These are phyloP conservation scores for Kwoniella sp. DNA, from an alignment of 768 basidiomycete species.

Conservation along the genomic window DNA sequence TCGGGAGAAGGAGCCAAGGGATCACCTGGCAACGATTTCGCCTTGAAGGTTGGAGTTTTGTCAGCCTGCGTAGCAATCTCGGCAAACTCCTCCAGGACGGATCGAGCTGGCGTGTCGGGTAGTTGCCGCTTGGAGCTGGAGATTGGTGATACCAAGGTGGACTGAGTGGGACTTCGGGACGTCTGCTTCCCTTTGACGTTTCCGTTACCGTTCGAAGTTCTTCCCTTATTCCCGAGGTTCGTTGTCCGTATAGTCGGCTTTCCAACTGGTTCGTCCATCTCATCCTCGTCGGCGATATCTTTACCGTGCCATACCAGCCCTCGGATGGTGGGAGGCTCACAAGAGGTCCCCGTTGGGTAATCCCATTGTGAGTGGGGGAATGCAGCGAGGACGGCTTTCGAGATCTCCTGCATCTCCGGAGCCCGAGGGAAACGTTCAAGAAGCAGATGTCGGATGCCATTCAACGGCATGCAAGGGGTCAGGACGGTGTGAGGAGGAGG, in stretches of 20 bases:
- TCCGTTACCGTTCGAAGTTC: constrained; percentile 5
- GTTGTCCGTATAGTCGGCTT: background rate
- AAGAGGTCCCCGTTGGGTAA: constrained; percentile 30
- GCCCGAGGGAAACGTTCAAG: constrained; percentile 48
- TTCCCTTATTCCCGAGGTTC: background rate
- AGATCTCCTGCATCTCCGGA: constrained; percentile 43
- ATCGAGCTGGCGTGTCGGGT: constrained; percentile 46
- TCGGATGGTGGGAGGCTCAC: constrained; percentile 43
- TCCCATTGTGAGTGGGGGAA: constrained; percentile 45
- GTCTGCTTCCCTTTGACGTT: constrained; percentile 12
- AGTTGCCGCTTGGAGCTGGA: constrained; percentile 33
- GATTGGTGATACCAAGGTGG: constrained; percentile 45
- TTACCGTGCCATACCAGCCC: constrained; percentile 48
- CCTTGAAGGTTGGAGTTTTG: constrained; percentile 36
- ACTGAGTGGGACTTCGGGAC: constrained; percentile 35
- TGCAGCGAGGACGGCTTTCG: constrained; percentile 42
- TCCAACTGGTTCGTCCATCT: constrained; percentile 9
- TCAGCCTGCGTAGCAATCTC: constrained; percentile 47
- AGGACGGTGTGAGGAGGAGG: constrained; percentile 36
- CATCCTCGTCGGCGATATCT: constrained; percentile 30
- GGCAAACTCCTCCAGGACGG: constrained; percentile 49
- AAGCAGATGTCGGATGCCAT: constrained; percentile 40
- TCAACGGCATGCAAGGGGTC: constrained; percentile 42
- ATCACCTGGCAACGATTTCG: constrained; percentile 34
- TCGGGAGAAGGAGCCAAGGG: constrained; percentile 24